phyloP scores from a whole-genome alignment of 2,329 filamentous ascomycete species.

The Nigrospora osmanthi region DNA sequence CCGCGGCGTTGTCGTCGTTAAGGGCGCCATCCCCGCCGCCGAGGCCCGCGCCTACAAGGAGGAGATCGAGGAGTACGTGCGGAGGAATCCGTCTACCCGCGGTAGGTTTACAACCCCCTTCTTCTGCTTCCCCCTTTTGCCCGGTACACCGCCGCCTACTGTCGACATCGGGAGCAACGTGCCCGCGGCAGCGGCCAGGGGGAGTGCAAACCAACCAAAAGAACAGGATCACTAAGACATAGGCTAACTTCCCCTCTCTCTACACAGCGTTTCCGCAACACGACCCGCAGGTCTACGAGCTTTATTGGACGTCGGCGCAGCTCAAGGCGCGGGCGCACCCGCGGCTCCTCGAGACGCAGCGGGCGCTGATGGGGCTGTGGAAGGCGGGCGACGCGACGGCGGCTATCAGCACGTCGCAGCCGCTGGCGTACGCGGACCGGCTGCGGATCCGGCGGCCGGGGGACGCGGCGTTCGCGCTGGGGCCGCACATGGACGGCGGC shows the following conservation, averaged over 20 bases:
- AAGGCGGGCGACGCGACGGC: constrained; percentile 38
- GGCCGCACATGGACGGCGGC: constrained; percentile 67
- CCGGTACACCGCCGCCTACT: too few relatives aligned
- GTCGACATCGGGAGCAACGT: too few relatives aligned
- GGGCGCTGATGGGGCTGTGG: constrained; percentile 58
- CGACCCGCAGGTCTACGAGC: constrained; percentile 63
- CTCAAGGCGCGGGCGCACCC: constrained; percentile 60
- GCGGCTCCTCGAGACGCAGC: constrained; percentile 53
- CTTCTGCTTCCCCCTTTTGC: not conserved
- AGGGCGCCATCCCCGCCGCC: constrained; percentile 54
- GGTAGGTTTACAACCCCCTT: constrained; percentile 22
- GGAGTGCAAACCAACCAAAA: too few relatives aligned
- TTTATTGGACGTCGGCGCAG: constrained; percentile 69
- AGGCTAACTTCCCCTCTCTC: constrained; percentile 1
- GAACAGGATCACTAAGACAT: too few relatives aligned
- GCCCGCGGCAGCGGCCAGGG: too few relatives aligned
- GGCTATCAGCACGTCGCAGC: constrained; percentile 42
- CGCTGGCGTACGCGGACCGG: constrained; percentile 63
- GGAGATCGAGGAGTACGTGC: constrained; percentile 57
- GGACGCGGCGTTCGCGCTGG: constrained; percentile 59
- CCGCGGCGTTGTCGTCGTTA: constrained; percentile 56
- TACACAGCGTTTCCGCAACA: constrained; percentile 53
- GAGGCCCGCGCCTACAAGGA: constrained; percentile 60
- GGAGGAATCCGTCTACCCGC: constrained; percentile 52
- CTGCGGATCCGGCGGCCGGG: constrained; percentile 64